Percentiles rank a stretch among this genome's conserved stretches.
Evolutionary conservation across 1,284 basidiomycete genomes (phyloP).

Genomic region (Polyporus tsugae): DNA sequence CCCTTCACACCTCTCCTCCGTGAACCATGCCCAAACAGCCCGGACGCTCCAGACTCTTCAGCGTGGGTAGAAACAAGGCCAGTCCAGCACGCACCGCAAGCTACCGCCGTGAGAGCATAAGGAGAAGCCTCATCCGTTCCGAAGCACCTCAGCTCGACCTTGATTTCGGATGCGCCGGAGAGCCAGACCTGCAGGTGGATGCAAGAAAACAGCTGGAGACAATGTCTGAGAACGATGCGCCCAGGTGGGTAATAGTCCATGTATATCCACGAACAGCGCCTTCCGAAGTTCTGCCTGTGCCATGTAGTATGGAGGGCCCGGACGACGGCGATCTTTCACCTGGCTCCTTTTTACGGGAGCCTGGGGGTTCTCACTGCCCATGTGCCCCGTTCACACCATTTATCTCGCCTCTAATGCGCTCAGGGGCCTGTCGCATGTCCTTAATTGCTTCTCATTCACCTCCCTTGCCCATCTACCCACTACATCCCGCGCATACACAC

Average conservation of each 20-base stretch:
- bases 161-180: conserved; percentile 9
- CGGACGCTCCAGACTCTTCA: conserved; percentile 20
- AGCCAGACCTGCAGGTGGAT: not conserved
- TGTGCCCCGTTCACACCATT: conserved; percentile 27
- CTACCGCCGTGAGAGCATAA: conserved; percentile 22
- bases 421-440: conserved; percentile 1
- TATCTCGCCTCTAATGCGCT: conserved; percentile 6
- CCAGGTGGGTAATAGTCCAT: conserved; percentile 13
- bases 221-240: conserved; percentile 11
- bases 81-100: conserved; percentile 28
- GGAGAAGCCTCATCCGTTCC: conserved; percentile 21
- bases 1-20: conserved; percentile 2
- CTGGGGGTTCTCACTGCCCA: conserved; percentile 13
- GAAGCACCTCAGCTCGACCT: conserved; percentile 20
- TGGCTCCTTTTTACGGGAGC: not conserved
- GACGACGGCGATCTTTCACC: conserved; percentile 10
- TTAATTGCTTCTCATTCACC: conserved; percentile 11
- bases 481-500: conserved; percentile 8
- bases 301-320: not conserved
- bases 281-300: conserved; percentile 10
- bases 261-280: not conserved
- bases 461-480: conserved; percentile 10
- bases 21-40: conserved; percentile 14
- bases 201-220: not conserved
- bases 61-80: conserved; percentile 26